phyloP scores from a whole-genome alignment of 2,329 filamentous ascomycete species.

The Corinectria fuckeliana region DNA sequence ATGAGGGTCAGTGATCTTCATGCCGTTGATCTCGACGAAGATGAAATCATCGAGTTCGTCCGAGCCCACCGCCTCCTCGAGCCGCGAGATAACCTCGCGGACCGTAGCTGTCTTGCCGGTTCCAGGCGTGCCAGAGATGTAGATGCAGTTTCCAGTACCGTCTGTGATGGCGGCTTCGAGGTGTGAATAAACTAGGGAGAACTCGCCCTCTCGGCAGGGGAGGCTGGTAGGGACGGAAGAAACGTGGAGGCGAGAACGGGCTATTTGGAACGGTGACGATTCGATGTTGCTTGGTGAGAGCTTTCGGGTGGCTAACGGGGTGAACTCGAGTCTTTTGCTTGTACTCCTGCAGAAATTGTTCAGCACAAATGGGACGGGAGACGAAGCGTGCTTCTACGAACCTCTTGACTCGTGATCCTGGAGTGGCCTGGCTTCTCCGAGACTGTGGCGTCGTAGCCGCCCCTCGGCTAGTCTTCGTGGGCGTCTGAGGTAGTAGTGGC shows the following conservation, averaged over 20 bases:
- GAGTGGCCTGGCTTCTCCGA: slow-evolving; percentile 39
- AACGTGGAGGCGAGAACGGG: slow-evolving; percentile 87
- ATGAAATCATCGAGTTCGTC: slow-evolving; percentile 98
- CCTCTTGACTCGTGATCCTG: slow-evolving; percentile 44
- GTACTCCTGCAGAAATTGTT: slow-evolving; percentile 54
- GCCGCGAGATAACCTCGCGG: slow-evolving; percentile 86
- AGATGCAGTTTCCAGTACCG: slow-evolving; percentile 94
- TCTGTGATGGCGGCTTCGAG: slow-evolving; percentile 94
- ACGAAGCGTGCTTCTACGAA: slow-evolving; percentile 14
- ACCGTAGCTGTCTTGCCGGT: slow-evolving; percentile 98
- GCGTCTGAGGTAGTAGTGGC: slow-evolving; percentile 47
- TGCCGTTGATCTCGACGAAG: slow-evolving; percentile 99
- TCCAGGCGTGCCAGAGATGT: slow-evolving; percentile 97
- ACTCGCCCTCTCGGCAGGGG: slow-evolving; percentile 91
- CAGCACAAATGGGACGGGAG: background rate
- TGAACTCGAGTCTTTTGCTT: slow-evolving; percentile 86
- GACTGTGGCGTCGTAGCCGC: slow-evolving; percentile 42
- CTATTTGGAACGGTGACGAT: slow-evolving; percentile 89
- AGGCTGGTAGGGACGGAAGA: slow-evolving; percentile 89
- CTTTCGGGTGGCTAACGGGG: slow-evolving; percentile 86
- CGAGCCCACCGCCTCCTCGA: slow-evolving; percentile 84
- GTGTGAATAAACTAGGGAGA: slow-evolving; percentile 89
- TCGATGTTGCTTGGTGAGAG: slow-evolving; percentile 78
- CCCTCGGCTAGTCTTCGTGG: slow-evolving; percentile 43
- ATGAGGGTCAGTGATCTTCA: slow-evolving; percentile 98